Evolutionary conservation across 1,284 basidiomycete species (phyloP).

Genomic region (Cryptococcus depauperatus): DNA sequence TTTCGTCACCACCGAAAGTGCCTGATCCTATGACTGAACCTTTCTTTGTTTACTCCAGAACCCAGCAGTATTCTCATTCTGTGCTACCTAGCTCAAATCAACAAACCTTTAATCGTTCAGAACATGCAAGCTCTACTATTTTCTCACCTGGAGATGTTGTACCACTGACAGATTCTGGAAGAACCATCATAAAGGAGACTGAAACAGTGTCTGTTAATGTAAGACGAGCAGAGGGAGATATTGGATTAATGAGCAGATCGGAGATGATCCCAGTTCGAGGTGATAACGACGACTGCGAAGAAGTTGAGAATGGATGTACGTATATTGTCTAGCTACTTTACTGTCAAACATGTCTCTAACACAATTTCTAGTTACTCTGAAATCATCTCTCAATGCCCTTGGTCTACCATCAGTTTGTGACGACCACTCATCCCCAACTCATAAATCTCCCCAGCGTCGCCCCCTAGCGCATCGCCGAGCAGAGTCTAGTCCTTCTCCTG

Average conservation of each 20-base stretch:
- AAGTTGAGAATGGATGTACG: too few species aligned
- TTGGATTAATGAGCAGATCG: too few species aligned
- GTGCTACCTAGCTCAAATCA: constrained; percentile 11
- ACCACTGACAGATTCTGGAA: constrained; percentile 5
- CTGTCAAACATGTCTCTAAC: too few species aligned
- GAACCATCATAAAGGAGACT: background rate
- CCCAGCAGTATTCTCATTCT: constrained; percentile 23
- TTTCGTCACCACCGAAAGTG: constrained; percentile 13
- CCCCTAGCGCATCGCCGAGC: constrained; percentile 8
- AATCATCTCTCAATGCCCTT: too few species aligned
- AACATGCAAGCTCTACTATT: constrained; percentile 9
- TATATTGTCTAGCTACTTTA: too few species aligned
- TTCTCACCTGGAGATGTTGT: constrained; percentile 13
- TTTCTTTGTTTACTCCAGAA: constrained; percentile 4
- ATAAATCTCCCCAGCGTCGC: constrained; percentile 3
- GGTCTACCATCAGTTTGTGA: background rate
- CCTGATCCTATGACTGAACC: background rate
- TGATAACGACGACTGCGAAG: too few species aligned
- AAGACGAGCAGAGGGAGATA: background rate
- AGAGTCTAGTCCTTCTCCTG: constrained; percentile 12
- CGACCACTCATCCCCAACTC: background rate
- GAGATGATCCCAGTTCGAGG: too few species aligned
- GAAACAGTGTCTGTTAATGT: constrained; percentile 17
- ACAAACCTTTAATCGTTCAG: constrained; percentile 6
- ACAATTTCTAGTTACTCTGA: too few species aligned